These are phyloP conservation scores for Tetragonia tetragonoides DNA, from an alignment of 148 eudicot species.

Conservation along the genomic window DNA sequence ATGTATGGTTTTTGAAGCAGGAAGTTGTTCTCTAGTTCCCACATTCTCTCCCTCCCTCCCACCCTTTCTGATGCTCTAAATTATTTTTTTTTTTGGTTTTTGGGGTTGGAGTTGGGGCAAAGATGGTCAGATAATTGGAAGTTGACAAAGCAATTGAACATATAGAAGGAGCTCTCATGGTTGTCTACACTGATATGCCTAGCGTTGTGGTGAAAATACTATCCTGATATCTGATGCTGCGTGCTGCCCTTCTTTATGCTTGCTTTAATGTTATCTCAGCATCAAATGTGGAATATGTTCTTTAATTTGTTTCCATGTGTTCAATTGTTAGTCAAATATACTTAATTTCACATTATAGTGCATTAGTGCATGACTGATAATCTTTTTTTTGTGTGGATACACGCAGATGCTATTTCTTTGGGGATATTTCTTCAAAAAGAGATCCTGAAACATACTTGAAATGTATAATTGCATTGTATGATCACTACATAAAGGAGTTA, in stretches of 20 bases:
- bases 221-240: neutral
- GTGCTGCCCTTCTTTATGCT: neutral
- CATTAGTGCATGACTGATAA: neutral
- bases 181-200: neutral
- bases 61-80: neutral
- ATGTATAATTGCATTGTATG: constrained; percentile 51
- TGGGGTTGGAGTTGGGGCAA: neutral
- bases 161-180: constrained; percentile 4
- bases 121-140: neutral
- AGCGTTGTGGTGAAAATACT: neutral
- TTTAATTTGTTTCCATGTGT: neutral
- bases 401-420: constrained; percentile 89
- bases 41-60: neutral
- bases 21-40: neutral
- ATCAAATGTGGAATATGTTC: neutral
- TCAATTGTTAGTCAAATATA: neutral
- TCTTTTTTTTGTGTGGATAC: constrained; percentile 1
- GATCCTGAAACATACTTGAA: constrained; percentile 63
- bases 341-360: neutral
- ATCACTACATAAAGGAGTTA: constrained; percentile 50
- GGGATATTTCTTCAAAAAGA: constrained; percentile 82
- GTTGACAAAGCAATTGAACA: neutral
- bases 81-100: neutral
- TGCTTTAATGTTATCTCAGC: neutral
- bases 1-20: neutral